These are phyloP conservation scores for Speleostelium caveatum DNA, from an alignment of 78 protist species.

Conservation along the genomic window DNA sequence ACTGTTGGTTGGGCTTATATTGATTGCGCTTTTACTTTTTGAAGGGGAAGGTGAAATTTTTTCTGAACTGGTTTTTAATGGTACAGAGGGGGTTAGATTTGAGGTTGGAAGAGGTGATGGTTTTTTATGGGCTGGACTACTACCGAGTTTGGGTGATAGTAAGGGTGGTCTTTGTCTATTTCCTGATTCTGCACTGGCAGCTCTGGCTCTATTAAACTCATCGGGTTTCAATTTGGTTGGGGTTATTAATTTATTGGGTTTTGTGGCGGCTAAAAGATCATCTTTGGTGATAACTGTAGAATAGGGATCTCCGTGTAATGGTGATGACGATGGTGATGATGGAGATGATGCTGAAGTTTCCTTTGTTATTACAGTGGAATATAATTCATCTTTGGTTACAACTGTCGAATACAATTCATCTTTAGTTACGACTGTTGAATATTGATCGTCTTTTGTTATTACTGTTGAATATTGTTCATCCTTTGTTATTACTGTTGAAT, in stretches of 20 bases:
- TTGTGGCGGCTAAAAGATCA: neutral
- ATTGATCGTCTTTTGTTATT: slow-evolving; percentile 45
- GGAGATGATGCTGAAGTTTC: neutral
- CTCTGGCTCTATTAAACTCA: neutral
- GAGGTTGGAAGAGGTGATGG: too few relatives aligned
- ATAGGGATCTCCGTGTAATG: too few relatives aligned
- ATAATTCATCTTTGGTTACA: slow-evolving; percentile 32
- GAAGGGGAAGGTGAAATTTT: slow-evolving; percentile 2
- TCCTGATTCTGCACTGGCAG: neutral
- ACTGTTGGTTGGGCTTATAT: slow-evolving; percentile 6
- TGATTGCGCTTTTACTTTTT: neutral
- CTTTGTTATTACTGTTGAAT: slow-evolving; percentile 44
- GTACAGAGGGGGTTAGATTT: slow-evolving; percentile 24
- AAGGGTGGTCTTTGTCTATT: slow-evolving; percentile 35
- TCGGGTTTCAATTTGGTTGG: neutral
- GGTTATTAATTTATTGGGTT: neutral
- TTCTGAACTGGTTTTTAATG: slow-evolving; percentile 20
- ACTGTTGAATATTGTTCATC: slow-evolving; percentile 53
- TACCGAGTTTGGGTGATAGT: neutral
- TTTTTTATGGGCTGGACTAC: neutral
- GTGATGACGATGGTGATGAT: slow-evolving; percentile 17
- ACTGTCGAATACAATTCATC: slow-evolving; percentile 15
- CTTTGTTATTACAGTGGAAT: neutral
- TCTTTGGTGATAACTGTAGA: too few relatives aligned
- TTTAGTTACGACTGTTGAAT: slow-evolving; percentile 59